Evolutionary conservation across 495 filamentous ascomycete species (phyloP).

Genomic region (Talaromyces thailandensis): DNA sequence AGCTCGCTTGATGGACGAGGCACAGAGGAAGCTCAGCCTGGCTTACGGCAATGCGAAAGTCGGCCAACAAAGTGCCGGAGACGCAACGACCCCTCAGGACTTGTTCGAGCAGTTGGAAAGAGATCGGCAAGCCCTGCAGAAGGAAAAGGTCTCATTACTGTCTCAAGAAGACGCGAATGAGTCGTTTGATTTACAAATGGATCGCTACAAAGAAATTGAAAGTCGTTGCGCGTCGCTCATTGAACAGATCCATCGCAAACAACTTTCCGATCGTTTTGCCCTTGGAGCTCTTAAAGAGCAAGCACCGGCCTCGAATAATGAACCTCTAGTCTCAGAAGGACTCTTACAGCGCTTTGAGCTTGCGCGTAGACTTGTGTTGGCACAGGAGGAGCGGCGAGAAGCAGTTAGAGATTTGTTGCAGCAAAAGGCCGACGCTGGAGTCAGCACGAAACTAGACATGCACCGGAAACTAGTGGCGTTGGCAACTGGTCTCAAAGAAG

Average conservation of each 20-base stretch:
- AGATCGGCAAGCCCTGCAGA: conserved; percentile 34
- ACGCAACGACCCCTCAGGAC: conserved; percentile 33
- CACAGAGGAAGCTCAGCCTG: conserved; percentile 32
- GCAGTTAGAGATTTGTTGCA: conserved; percentile 36
- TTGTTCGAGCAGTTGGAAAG: conserved; percentile 35
- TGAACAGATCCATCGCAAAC: conserved; percentile 27
- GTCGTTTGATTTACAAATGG: conserved; percentile 18
- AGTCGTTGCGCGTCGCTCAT: conserved; percentile 32
- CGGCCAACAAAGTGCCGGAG: conserved; percentile 27
- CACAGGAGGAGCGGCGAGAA: conserved; percentile 30
- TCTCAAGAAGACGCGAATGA: conserved; percentile 26
- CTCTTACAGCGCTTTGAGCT: conserved; percentile 23
- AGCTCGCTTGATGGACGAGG: conserved; percentile 33
- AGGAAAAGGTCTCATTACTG: conserved; percentile 18
- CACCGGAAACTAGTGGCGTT: conserved; percentile 44
- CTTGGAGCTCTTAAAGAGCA: conserved; percentile 7
- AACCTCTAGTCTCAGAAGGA: conserved; percentile 16
- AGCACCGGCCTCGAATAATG: not conserved
- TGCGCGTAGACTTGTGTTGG: conserved; percentile 25
- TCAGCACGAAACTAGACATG: conserved; percentile 43
- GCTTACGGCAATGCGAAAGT: conserved; percentile 32
- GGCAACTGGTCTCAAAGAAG: conserved; percentile 40
- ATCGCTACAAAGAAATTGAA: conserved; percentile 27
- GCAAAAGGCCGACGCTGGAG: conserved; percentile 38
- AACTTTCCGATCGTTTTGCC: conserved; percentile 19